phyloP scores from a whole-genome alignment of 805 yeast species.

The Tetrapisispora iriomotensis region DNA sequence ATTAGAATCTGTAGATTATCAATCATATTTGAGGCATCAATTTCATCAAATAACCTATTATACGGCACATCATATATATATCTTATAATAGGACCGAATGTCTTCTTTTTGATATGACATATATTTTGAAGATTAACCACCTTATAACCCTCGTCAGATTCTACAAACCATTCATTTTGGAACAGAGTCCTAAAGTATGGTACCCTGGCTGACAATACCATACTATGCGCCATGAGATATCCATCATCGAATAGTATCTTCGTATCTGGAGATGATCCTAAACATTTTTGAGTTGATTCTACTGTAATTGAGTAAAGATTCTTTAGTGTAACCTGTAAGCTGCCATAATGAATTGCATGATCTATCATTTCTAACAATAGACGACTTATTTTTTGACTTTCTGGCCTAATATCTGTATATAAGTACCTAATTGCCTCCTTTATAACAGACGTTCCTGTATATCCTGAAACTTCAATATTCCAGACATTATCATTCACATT shows the following conservation, averaged over 20 bases:
- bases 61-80: conserved; percentile 45
- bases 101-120: conserved; percentile 27
- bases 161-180: conserved; percentile 42
- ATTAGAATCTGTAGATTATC: conserved; percentile 30
- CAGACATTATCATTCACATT: neutral
- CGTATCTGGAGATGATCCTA: conserved; percentile 32
- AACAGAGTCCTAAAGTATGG: conserved; percentile 54
- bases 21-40: conserved; percentile 8
- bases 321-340: conserved; percentile 6
- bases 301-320: conserved; percentile 5
- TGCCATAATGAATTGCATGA: conserved; percentile 14
- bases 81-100: conserved; percentile 41
- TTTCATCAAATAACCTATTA: conserved; percentile 11
- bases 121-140: conserved; percentile 39
- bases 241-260: conserved; percentile 40
- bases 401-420: conserved; percentile 20
- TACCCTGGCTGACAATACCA: conserved; percentile 45
- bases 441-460: conserved; percentile 1
- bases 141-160: conserved; percentile 7
- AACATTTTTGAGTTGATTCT: neutral
- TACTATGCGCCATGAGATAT: conserved; percentile 36
- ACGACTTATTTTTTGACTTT: conserved; percentile 4
- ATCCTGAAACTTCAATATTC: conserved; percentile 5
- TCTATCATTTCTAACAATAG: conserved; percentile 12
- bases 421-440: conserved; percentile 13